phyloP scores from a whole-genome alignment of 164 flowering plant genomes.

The Tinospora cordifolia region DNA sequence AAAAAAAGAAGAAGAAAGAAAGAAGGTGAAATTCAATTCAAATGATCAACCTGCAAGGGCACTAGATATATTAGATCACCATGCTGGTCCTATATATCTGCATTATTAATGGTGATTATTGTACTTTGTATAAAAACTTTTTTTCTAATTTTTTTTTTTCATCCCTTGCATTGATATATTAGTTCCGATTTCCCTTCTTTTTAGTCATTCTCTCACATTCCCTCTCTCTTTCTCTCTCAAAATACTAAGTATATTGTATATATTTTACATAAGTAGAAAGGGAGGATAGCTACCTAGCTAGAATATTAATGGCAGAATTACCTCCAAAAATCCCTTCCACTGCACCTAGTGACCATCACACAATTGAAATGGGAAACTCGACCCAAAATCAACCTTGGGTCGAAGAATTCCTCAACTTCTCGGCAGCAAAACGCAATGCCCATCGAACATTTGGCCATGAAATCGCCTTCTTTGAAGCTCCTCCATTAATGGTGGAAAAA shows the following conservation, averaged over 20 bases:
- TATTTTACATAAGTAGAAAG: background rate
- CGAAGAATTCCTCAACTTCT: conserved; percentile 76
- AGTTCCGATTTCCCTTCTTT: background rate
- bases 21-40: no score
- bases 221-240: conserved; percentile 1
- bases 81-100: background rate
- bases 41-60: no score
- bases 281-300: background rate
- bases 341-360: conserved; percentile 31
- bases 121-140: background rate
- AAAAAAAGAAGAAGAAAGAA: background rate
- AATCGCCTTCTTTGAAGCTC: conserved; percentile 47
- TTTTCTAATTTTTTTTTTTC: background rate
- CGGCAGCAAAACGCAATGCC: conserved; percentile 39
- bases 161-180: background rate
- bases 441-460: conserved; percentile 64
- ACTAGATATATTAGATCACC: no score
- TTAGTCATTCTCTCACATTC: no score
- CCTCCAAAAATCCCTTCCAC: conserved; percentile 68
- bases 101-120: background rate
- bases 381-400: conserved; percentile 40
- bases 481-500: conserved; percentile 21
- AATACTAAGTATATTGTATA: background rate
- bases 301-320: conserved; percentile 50
- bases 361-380: conserved; percentile 5